Evolutionary conservation across 495 filamentous ascomycete genomes (phyloP), one percentile per base, ranked within the genome.

Genomic region (Cryomyces minteri): DNA sequence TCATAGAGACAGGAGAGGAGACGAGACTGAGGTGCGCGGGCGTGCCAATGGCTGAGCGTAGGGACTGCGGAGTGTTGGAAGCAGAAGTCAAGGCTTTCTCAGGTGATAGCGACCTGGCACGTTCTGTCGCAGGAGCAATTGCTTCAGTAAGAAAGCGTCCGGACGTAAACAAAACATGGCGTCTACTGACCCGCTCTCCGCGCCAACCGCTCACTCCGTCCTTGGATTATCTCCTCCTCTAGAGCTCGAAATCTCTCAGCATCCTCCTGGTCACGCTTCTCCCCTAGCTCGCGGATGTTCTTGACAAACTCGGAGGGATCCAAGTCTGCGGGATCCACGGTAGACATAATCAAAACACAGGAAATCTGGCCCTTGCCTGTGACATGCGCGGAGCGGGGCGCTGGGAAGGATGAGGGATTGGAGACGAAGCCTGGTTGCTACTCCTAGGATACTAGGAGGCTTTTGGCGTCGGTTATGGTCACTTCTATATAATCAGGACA

Each of bases 161-260:
- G 34, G 34, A 7, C 34, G 34, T 12, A 37, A 37, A 7, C 7
- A 7, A 7, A 7, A 37, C 7, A 37, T 37, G 12, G n/a, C n/a
- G n/a, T n/a, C n/a, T 37, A 63, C 79, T 60, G 71, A 95, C 88
- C 88, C 67, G 80, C 82, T 73, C 88, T 74, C 48, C 87, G 76
- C 51, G 83, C 84, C 62, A 88, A 80, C 59, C 92, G 75, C 64
- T 95, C 87, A 60, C 76, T 78, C 50, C 87, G 80, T 44, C 88
- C 85, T 58, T 88, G 80, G 57, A 92, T 58, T 47, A 96, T 93
- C 64, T 94, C 84, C 54, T 93, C 83, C 62, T 98, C 92, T 40
- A 96, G 67, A 59, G 84, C 85, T 53, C 77, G 75, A 41, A 84
- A 84, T 45, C 88, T 75, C 56, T 90, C 88, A 55, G 88, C 82